Evolutionary conservation across 306 rosid species (phyloP), one percentile per base, ranked within the genome.

Genomic region (Dryas drummondii): DNA sequence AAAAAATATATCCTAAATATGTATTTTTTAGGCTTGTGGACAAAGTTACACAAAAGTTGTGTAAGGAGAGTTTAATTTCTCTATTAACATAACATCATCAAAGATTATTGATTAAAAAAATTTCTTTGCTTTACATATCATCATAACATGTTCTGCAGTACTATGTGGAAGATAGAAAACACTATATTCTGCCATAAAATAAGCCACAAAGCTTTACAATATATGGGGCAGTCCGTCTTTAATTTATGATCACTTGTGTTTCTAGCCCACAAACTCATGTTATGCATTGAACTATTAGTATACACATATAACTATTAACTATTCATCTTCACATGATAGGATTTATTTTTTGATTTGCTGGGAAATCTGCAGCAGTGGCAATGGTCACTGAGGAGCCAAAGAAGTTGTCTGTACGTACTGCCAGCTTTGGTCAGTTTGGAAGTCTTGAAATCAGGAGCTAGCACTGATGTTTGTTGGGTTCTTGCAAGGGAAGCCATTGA

Each of bases 401-500:
- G 13, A 80, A 73, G 19, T 59, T 54, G 74, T 83, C 83, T 16
- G n/a, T n/a, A n/a, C n/a, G 84, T 84, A 7, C 86, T 14, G 32
- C 91, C 96, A 0, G 81, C 42, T 3, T 74, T 62, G 44, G 69
- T 85, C 71, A 93, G 59, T 52, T 87, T 82, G 9, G 81, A 71
- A 45, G 87, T 75, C 80, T 83, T 89, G 86, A 93, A 93, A 79
- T 91, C 88, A 5, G 85, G 81, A n/a, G n/a, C n/a, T n/a, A 12
- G 89, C 77, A 6, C 10, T 65, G 60, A 71, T 70, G 73, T 63
- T 73, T 2, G 77, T 16, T 75, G 87, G 91, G 70, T 73, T 78
- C 80, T 93, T 83, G 82, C 98, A 93, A n/a, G 86, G 85, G 44
- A 91, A 77, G 62, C 97, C 96, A 74, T 91, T 89, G 84, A 91